Evolutionary conservation across 176 grass and related monocot species (phyloP).

Genomic region (Sorghum bicolor): DNA sequence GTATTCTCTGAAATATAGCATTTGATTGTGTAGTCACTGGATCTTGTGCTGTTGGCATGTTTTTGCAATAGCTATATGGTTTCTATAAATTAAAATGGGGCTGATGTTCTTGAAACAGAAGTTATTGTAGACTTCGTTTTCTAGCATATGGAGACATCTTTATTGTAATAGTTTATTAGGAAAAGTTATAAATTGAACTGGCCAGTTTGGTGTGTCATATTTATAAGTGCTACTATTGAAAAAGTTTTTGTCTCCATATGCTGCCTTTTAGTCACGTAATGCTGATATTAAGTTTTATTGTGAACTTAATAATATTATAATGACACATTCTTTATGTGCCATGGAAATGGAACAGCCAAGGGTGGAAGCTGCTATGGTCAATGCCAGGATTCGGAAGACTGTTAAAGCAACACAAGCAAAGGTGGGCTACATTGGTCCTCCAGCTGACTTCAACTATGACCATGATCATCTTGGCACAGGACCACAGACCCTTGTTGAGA

Average conservation of each 20-base stretch:
- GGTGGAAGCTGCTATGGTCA: constrained; percentile 93
- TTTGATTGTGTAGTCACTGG: neutral
- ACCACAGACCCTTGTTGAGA: constrained; percentile 72
- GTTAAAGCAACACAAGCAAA: constrained; percentile 85
- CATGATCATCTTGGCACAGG: constrained; percentile 77
- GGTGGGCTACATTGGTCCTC: constrained; percentile 88
- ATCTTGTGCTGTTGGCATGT: neutral
- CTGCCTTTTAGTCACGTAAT: neutral
- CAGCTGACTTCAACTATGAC: constrained; percentile 95
- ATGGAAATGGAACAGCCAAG: constrained; percentile 69
- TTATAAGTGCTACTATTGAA: neutral
- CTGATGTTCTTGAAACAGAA: constrained; percentile 7
- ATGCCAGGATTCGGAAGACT: constrained; percentile 89
- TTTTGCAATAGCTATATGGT: constrained; percentile 11
- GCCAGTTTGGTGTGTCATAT: neutral
- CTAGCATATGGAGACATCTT: neutral
- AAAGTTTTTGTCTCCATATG: neutral
- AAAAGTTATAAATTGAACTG: neutral
- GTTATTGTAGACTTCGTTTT: neutral
- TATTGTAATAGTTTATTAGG: neutral
- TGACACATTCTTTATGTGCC: neutral
- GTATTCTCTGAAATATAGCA: neutral
- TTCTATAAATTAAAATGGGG: neutral
- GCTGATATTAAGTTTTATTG: neutral
- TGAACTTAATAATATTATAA: neutral